These are phyloP conservation scores for Fraxinus baroniana DNA, from an alignment of 305 asterid genomes.

Conservation along the genomic window DNA sequence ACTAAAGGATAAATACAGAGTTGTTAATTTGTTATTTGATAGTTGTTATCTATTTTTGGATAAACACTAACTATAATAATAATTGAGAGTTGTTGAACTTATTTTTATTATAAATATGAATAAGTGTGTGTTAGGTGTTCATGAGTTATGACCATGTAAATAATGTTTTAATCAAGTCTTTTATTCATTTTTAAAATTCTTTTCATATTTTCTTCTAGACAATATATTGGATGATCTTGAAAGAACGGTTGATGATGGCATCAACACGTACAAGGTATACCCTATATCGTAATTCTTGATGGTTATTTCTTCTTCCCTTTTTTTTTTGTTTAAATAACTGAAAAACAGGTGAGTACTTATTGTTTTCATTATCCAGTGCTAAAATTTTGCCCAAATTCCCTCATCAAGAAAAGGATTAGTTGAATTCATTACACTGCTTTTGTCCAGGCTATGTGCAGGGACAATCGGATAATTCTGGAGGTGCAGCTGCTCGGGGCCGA, in stretches of 20 bases:
- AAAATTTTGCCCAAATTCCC: background rate
- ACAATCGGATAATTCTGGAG: slow-evolving; percentile 93
- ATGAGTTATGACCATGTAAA: too few relatives aligned
- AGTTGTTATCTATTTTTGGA: too few relatives aligned
- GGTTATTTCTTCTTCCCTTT: background rate
- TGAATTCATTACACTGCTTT: slow-evolving; percentile 15
- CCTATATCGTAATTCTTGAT: slow-evolving; percentile 31
- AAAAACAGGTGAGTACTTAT: background rate
- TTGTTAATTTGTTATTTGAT: too few relatives aligned
- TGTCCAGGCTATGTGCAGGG: slow-evolving; percentile 80
- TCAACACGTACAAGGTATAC: slow-evolving; percentile 78
- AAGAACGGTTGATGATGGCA: slow-evolving; percentile 95
- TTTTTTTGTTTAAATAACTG: background rate
- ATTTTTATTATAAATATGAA: too few relatives aligned
- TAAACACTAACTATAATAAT: too few relatives aligned
- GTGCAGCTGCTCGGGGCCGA: slow-evolving; percentile 59
- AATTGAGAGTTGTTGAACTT: too few relatives aligned
- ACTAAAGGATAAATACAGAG: too few relatives aligned
- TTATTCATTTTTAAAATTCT: too few relatives aligned
- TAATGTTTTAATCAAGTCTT: too few relatives aligned
- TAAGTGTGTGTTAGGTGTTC: too few relatives aligned
- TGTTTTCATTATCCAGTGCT: slow-evolving; percentile 8
- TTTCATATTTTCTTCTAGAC: slow-evolving; percentile 26
- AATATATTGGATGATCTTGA: slow-evolving; percentile 96
- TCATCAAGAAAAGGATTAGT: slow-evolving; percentile 19